Evolutionary conservation across 139 green algal species (phyloP).

Genomic region (Asterochloris sp.): DNA sequence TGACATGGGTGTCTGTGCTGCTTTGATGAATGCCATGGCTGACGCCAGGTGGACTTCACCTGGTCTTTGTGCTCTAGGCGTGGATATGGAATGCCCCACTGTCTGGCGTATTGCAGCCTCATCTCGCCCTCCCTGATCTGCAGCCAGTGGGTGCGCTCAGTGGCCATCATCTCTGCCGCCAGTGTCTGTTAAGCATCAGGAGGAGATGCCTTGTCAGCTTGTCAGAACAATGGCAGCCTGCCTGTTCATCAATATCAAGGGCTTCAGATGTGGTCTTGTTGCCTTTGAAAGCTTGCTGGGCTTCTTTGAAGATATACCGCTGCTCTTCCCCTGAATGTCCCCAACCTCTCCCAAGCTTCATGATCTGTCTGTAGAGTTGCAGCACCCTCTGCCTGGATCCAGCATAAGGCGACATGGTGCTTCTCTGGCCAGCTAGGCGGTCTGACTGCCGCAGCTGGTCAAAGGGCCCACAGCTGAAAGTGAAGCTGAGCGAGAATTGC

Average conservation of each 20-base stretch:
- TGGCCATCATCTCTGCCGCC: not conserved
- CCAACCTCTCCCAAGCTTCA: not conserved
- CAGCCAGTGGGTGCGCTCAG: not conserved
- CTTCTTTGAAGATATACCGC: conserved; percentile 4
- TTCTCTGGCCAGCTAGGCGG: too few relatives aligned
- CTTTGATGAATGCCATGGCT: too few relatives aligned
- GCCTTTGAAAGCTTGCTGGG: not conserved
- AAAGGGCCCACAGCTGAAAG: too few relatives aligned
- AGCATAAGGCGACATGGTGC: too few relatives aligned
- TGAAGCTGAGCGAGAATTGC: not conserved
- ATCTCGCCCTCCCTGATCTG: conserved; percentile 9
- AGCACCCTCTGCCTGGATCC: not conserved
- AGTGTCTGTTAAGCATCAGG: not conserved
- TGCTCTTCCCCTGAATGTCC: conserved; percentile 1
- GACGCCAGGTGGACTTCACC: not conserved
- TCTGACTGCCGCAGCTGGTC: too few relatives aligned
- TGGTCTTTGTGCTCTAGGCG: conserved; percentile 8
- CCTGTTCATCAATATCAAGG: not conserved
- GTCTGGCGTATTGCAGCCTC: conserved; percentile 5
- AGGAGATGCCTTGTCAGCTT: not conserved
- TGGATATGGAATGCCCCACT: conserved; percentile 15
- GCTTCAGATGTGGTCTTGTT: not conserved
- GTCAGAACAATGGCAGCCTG: not conserved
- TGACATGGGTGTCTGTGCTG: too few relatives aligned
- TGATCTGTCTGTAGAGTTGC: conserved; percentile 9